Evolutionary conservation across 768 basidiomycete genomes (phyloP).

Genomic region (Tricholoma hemisulphureum): DNA sequence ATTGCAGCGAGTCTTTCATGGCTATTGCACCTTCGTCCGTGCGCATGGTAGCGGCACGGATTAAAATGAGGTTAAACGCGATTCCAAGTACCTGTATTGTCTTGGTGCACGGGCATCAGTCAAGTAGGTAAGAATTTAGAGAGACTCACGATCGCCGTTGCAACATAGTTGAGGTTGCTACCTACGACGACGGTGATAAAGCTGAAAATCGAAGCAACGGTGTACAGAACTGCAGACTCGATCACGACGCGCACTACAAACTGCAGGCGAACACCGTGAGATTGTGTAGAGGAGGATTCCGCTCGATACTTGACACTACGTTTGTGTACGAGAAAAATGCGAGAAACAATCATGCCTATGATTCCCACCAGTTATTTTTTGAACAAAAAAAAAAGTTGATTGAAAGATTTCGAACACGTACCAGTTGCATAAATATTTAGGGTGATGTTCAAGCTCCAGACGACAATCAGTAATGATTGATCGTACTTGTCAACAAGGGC

Average conservation of each 20-base stretch:
- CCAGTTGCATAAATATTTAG: conserved; percentile 18
- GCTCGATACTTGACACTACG: background rate
- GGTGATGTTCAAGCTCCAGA: conserved; percentile 14
- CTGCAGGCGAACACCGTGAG: background rate
- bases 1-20: background rate
- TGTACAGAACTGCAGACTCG: background rate
- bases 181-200: background rate
- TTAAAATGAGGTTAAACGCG: conserved; percentile 1
- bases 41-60: background rate
- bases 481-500: background rate
- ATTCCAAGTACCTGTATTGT: background rate
- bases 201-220: background rate
- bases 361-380: background rate
- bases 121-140: background rate
- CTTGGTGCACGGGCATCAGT: background rate
- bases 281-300: background rate
- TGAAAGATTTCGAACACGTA: background rate
- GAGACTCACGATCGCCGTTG: background rate
- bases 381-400: too few species aligned
- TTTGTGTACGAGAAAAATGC: background rate
- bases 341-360: background rate
- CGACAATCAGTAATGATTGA: background rate
- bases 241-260: background rate
- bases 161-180: background rate
- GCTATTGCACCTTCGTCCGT: too few species aligned